phyloP scores from a whole-genome alignment of 257 asterid genomes.

The Haberlea rhodopensis region DNA sequence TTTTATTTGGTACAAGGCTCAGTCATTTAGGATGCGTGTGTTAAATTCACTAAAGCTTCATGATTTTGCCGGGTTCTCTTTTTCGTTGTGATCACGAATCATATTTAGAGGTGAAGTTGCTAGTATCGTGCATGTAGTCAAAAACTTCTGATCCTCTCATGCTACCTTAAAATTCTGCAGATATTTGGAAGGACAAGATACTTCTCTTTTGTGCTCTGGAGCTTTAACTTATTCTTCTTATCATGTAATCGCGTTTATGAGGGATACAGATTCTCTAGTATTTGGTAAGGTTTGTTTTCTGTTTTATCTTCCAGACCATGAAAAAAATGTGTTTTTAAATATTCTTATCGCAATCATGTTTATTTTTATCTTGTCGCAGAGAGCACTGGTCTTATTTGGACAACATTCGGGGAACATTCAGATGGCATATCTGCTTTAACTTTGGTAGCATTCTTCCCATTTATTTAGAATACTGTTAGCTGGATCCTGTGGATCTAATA shows the following conservation, averaged over 20 bases:
- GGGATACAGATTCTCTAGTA: conserved; percentile 74
- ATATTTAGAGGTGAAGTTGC: conserved; percentile 10
- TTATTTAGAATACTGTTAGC: conserved; percentile 16
- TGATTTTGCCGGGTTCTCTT: conserved; percentile 7
- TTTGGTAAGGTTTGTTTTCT: conserved; percentile 55
- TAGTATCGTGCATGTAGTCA: conserved; percentile 5
- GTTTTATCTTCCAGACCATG: conserved; percentile 12
- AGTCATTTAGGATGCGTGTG: conserved; percentile 21
- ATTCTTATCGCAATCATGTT: conserved; percentile 10
- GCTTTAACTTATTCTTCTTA: conserved; percentile 68
- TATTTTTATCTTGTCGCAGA: conserved; percentile 45
- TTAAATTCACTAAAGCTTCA: conserved; percentile 7
- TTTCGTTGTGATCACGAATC: conserved; percentile 7
- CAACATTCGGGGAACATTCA: conserved; percentile 79
- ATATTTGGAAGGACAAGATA: conserved; percentile 69
- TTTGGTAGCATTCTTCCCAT: conserved; percentile 58
- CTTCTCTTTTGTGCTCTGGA: conserved; percentile 66
- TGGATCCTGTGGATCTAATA: conserved; percentile 14
- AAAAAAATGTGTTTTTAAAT: conserved; percentile 15
- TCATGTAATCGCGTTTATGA: conserved; percentile 73
- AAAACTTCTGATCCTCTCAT: conserved; percentile 39
- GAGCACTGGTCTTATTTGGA: conserved; percentile 71
- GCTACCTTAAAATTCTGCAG: conserved; percentile 57
- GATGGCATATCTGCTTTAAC: conserved; percentile 98
- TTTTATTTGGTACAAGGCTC: not conserved